These are phyloP conservation scores for Phytophthora ramorum DNA, from an alignment of 352 stramenopile genomes.

Conservation along the genomic window DNA sequence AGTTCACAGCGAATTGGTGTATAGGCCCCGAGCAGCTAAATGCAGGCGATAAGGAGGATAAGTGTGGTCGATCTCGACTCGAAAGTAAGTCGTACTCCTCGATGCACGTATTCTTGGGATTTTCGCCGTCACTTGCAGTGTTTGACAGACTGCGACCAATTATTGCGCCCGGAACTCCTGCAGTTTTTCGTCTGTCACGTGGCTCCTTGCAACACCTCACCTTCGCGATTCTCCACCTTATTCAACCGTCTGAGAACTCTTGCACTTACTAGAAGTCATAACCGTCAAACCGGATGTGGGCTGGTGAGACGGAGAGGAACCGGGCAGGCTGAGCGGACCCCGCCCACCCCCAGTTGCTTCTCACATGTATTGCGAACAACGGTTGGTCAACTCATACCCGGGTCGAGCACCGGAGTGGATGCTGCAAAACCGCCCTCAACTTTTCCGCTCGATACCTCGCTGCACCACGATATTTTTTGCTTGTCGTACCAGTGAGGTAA, in stretches of 20 bases:
- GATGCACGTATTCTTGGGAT: slow-evolving; percentile 8
- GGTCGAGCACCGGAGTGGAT: slow-evolving; percentile 4
- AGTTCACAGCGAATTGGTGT: slow-evolving; percentile 1
- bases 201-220: slow-evolving; percentile 17
- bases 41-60: slow-evolving; percentile 18
- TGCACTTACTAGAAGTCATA: slow-evolving; percentile 30
- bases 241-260: slow-evolving; percentile 29
- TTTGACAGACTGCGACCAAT: slow-evolving; percentile 1
- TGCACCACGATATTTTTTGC: not conserved
- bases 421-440: not conserved
- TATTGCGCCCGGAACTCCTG: slow-evolving; percentile 3
- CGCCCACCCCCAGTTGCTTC: no score
- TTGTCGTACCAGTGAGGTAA: not conserved
- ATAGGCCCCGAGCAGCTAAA: slow-evolving; percentile 16
- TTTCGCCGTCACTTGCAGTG: not conserved
- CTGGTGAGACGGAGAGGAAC: slow-evolving; percentile 13
- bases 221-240: slow-evolving; percentile 27
- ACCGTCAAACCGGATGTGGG: slow-evolving; percentile 10
- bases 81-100: not conserved
- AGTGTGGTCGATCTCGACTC: not conserved
- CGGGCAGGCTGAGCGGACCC: not conserved
- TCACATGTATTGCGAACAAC: slow-evolving; percentile 27
- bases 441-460: not conserved
- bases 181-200: slow-evolving; percentile 32
- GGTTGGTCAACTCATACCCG: slow-evolving; percentile 20